Conservation (phyloP, 2,329 filamentous ascomycete species). For the Pseudocercospora pini-densiflorae region DNA sequence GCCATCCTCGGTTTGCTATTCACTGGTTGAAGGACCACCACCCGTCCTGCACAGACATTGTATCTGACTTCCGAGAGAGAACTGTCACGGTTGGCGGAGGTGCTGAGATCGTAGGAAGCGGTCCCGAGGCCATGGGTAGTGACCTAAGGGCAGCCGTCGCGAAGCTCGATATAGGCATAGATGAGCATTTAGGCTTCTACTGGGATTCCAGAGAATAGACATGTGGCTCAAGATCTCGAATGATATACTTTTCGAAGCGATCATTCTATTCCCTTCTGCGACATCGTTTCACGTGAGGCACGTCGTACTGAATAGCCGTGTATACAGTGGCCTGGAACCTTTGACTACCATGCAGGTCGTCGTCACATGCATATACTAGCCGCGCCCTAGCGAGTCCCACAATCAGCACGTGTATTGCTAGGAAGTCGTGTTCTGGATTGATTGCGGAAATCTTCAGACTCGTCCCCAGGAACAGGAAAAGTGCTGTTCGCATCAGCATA, state of each 20-base stretch:
- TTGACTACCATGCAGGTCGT: conserved; percentile 1
- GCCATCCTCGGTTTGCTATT: conserved; percentile 28
- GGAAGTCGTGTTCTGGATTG: neutral
- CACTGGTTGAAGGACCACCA: conserved; percentile 33
- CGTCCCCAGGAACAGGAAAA: neutral
- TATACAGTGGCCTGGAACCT: neutral
- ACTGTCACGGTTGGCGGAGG: conserved; percentile 26
- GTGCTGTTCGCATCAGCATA: neutral
- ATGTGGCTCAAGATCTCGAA: neutral
- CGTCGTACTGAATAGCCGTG: too few relatives aligned
- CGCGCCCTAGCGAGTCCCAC: neutral
- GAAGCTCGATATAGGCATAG: conserved; percentile 3
- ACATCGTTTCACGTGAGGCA: neutral
- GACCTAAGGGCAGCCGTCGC: conserved; percentile 35
- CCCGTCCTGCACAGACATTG: conserved; percentile 29
- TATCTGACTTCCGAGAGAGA: conserved; percentile 34
- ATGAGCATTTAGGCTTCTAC: conserved; percentile 27
- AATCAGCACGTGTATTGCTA: neutral
- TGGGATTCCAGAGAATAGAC: conserved; percentile 36
- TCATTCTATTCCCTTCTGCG: neutral
- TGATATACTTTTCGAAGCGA: neutral
- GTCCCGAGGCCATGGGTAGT: conserved; percentile 35
- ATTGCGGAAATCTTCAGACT: neutral
- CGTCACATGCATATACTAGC: neutral
- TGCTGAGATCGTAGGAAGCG: conserved; percentile 35